Conservation (phyloP, 306 rosid species). For the Echinosophora koreensis region DNA sequence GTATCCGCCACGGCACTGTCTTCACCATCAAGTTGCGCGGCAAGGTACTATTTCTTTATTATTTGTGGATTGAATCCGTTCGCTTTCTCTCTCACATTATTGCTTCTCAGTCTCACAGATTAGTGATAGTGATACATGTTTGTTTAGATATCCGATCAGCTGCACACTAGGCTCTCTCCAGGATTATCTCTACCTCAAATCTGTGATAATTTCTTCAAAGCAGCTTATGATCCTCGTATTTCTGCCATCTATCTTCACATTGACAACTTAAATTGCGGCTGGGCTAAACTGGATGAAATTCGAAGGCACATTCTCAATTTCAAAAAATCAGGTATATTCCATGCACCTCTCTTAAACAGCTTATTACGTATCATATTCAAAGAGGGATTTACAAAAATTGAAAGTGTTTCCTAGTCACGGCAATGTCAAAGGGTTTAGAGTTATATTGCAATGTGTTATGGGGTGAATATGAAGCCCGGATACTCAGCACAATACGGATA, state of each 20-base stretch:
- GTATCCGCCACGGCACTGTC: slow-evolving; percentile 78
- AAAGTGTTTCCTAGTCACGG: no score
- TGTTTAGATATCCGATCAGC: slow-evolving; percentile 80
- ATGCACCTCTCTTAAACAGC: no score
- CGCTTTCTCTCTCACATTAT: neutral
- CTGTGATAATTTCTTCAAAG: slow-evolving; percentile 87
- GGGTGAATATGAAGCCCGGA: no score
- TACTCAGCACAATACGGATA: no score
- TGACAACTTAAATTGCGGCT: slow-evolving; percentile 84
- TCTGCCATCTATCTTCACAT: slow-evolving; percentile 83
- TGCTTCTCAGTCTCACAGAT: neutral
- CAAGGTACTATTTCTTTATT: slow-evolving; percentile 55
- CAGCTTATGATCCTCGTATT: slow-evolving; percentile 91
- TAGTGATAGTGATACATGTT: no score
- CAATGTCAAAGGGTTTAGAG: no score
- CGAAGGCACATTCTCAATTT: slow-evolving; percentile 85
- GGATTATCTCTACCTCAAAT: slow-evolving; percentile 87
- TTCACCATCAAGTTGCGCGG: slow-evolving; percentile 85
- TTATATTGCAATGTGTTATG: no score
- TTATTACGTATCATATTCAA: no score
- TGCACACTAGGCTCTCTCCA: slow-evolving; percentile 72
- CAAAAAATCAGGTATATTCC: slow-evolving; percentile 81
- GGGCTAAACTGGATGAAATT: slow-evolving; percentile 96
- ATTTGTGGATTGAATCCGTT: slow-evolving; percentile 1
- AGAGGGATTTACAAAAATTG: no score